Evolutionary conservation across 805 yeast species (phyloP), one percentile per base, ranked within the genome.

Genomic region (Cyberlindnera maritima): DNA sequence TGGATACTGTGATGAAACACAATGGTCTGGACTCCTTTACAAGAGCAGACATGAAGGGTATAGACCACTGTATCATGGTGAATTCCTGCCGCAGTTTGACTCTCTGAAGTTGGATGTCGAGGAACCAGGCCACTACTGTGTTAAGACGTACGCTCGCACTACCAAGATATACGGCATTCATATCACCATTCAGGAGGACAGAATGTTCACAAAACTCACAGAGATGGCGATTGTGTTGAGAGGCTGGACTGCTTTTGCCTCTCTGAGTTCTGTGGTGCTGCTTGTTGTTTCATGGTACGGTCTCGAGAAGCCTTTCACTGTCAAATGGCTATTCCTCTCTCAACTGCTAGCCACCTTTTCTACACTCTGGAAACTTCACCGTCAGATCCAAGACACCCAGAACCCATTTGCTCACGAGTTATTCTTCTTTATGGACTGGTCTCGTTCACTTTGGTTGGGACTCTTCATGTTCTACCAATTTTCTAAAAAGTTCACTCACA

Each of bases 121-220:
- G 7, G 40, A 42, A 7, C 13, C 28, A 15, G 45, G 45, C 1
- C 19, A 18, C 28, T 42, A 42, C 36, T 42, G 45, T 17, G 2
- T 42, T 13, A 21, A 28, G 29, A 19, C 39, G 2, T 19, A 19
- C 8, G 5, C 36, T 14, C 25, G 36, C 9, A 13, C 29, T 14
- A 15, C 31, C 7, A 38, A 26, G n/a, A n/a, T 23, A 26, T 13
- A 11, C 18, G 25, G 4, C n/a, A 14, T 34, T 34, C 20, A 34
- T 12, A 4, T 19, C 17, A 14, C 19, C 5, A n/a, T 23, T 14
- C 11, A 20, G 17, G 29, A 15, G 5, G 12, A 15, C 10, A 7
- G 11, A 3, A 13, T 14, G 6, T 8, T 34, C 14, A 6, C 37
- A 11, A 10, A 17, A 10, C 14, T 9, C 4, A 13, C 5, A 34